Base-by-base conservation (phyloP, 2,329 filamentous ascomycete species). In the Fusarium sp. region DNA sequence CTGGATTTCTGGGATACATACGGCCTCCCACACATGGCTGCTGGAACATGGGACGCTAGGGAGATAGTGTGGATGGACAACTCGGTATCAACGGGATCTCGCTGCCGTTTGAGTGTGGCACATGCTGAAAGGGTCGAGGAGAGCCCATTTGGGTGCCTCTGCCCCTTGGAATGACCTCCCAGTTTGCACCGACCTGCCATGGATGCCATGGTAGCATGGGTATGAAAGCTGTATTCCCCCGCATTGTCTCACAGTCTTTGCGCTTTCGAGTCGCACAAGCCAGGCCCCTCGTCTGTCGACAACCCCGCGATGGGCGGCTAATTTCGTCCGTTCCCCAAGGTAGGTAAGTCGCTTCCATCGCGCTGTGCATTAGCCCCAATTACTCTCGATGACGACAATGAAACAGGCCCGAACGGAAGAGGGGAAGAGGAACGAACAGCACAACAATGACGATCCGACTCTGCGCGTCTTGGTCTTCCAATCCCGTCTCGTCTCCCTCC, bases 21-120 rank as follows among this genome's bases (percentile, higher is more conserved):
- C 61, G 60, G 68, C 20, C 34, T 70, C 50, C 56, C 54, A 66
- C 37, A 66, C 34, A 41, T 32, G 48, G 48, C 58, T 71, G 71
- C 67, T 32, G 71, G 67, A 71, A 64, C 59, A 73, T 61, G 57
- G 57, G 67, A 72, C 71, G 58, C 71, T 73, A 73, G 48, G 18
- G 54, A 32, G 67, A 74, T 64, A 74, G 71, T 74, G 52, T 56
- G 30, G 63, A 39, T 7, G 11, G 8, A 30, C 41, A 37, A 62
- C 48, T 37, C 50, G 60, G 37, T 68, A 72, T 74, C 52, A 71
- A 73, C n/a, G 45, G 30, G 48, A 50, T 71, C 37, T 43, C 20
- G 16, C 25, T 62, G 41, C 41, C 41, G 41, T 48, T 62, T 58
- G 41, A 62, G 59, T 34, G 41, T 61, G 59, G 25, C 59, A 61